A percentile compares a stretch with the other conserved stretches of the same genome.
phyloP scores from a whole-genome alignment of 2,329 filamentous ascomycete species.

The Colletotrichum endophyticum region DNA sequence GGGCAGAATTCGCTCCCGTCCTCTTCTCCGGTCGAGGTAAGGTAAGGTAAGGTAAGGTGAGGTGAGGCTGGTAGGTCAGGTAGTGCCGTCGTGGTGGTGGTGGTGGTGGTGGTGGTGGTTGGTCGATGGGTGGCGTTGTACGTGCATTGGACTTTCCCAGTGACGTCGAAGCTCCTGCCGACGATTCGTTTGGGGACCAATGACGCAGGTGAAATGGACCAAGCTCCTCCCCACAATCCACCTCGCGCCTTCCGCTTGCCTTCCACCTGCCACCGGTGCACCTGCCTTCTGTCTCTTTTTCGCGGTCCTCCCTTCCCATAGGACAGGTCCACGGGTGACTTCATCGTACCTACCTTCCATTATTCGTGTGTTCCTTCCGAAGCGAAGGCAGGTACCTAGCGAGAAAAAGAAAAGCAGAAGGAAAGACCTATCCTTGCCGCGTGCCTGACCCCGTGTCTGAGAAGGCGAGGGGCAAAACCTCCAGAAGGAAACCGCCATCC shows the following conservation, averaged over 20 bases:
- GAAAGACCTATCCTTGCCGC: background rate
- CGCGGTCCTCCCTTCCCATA: background rate
- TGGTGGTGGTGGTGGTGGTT: background rate
- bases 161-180: conserved; percentile 4
- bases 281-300: background rate
- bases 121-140: background rate
- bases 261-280: background rate
- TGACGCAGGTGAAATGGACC: background rate
- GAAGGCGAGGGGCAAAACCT: background rate
- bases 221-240: background rate
- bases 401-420: background rate
- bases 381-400: background rate
- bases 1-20: background rate
- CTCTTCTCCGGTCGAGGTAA: background rate
- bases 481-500: background rate
- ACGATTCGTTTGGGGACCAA: background rate
- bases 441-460: background rate
- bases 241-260: background rate
- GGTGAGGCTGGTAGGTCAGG: background rate
- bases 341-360: background rate
- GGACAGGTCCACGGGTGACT: background rate
- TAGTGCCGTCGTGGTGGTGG: background rate
- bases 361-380: background rate
- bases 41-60: background rate
- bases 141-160: background rate